Evolutionary conservation across 139 green algal species (phyloP).

Genomic region (Haematococcus sp.): DNA sequence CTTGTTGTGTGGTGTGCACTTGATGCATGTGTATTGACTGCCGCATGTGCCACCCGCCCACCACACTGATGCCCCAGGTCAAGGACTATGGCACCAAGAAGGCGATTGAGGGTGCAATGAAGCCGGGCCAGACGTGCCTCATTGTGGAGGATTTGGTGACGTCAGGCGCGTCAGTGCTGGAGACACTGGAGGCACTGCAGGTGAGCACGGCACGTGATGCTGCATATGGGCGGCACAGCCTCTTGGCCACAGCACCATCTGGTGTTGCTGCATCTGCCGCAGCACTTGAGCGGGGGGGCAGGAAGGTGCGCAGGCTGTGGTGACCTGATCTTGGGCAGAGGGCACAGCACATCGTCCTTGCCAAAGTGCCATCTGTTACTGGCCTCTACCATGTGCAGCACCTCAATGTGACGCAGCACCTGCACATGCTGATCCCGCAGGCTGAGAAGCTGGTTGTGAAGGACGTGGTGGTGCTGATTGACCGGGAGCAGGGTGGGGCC

Average conservation of each 20-base stretch:
- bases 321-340: too few relatives aligned
- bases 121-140: conserved; percentile 84
- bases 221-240: too few relatives aligned
- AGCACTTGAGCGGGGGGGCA: too few relatives aligned
- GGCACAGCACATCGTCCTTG: too few relatives aligned
- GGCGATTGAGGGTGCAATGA: conserved; percentile 96
- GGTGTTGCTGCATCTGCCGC: too few relatives aligned
- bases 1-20: not conserved
- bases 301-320: too few relatives aligned
- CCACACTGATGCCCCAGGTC: conserved; percentile 47
- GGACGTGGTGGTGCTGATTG: conserved; percentile 97
- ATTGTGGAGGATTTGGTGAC: conserved; percentile 99
- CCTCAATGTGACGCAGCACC: too few relatives aligned
- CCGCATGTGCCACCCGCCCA: not conserved
- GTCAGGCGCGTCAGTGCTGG: conserved; percentile 90
- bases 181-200: conserved; percentile 92
- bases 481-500: conserved; percentile 94
- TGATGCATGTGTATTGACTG: too few relatives aligned
- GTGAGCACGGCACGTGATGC: conserved; percentile 21
- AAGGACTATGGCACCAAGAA: conserved; percentile 99
- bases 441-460: conserved; percentile 61
- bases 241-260: too few relatives aligned
- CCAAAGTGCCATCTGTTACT: too few relatives aligned
- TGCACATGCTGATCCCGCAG: too few relatives aligned
- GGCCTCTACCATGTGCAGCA: too few relatives aligned